Evolutionary conservation across 176 grass and related monocot genomes (phyloP).

Genomic region (Echinochloa phyllopogon): DNA sequence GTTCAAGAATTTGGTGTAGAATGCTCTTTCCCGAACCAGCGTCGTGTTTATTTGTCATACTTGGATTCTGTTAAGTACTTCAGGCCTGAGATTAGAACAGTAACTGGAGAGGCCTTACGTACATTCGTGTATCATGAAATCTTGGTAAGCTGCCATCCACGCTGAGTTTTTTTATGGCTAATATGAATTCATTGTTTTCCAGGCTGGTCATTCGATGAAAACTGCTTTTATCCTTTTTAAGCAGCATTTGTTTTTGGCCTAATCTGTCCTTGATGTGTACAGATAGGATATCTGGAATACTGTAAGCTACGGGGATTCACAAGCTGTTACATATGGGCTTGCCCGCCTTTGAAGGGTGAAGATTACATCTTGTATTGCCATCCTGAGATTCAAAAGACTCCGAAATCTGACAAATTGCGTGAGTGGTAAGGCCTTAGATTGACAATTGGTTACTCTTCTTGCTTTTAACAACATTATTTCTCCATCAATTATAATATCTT

Average conservation of each 20-base stretch:
- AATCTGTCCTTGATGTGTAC: conserved; percentile 45
- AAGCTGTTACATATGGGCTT: conserved; percentile 99
- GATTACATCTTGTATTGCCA: conserved; percentile 99
- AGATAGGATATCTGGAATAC: conserved; percentile 99
- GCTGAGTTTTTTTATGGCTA: conserved; percentile 11
- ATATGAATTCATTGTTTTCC: conserved; percentile 28
- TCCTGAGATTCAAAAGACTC: conserved; percentile 99
- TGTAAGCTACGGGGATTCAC: conserved; percentile 99
- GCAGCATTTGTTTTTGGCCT: conserved; percentile 17
- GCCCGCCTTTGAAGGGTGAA: conserved; percentile 97
- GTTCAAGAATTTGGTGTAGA: conserved; percentile 99
- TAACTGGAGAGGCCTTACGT: conserved; percentile 81
- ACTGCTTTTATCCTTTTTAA: conserved; percentile 6
- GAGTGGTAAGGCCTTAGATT: conserved; percentile 75
- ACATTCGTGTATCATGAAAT: conserved; percentile 99
- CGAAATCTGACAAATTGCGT: conserved; percentile 97
- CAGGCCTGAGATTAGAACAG: conserved; percentile 87
- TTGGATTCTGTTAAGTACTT: conserved; percentile 99
- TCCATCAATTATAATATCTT: conserved; percentile 30
- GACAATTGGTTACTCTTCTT: conserved; percentile 1
- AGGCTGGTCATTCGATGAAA: conserved; percentile 26
- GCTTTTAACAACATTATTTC: neutral
- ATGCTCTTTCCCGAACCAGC: conserved; percentile 80
- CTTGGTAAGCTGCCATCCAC: conserved; percentile 65
- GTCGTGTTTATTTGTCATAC: conserved; percentile 98